Base-by-base conservation (phyloP, 2,329 filamentous ascomycete species). In the Colletotrichum karsti region DNA sequence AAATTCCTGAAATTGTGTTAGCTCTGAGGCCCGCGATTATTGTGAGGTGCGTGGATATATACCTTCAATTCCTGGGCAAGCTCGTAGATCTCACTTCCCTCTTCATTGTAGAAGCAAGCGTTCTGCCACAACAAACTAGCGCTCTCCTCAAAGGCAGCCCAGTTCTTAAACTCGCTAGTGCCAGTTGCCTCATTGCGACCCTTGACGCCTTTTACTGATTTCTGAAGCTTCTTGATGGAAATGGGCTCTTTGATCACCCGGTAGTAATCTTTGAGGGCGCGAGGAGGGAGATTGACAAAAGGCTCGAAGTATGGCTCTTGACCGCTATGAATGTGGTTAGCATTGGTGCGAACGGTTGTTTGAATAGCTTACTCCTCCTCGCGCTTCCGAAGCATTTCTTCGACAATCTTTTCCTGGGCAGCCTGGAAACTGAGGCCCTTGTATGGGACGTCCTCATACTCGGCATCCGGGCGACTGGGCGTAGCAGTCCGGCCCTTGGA, bases 31-130 rank as follows among this genome's bases (percentile, higher is more conserved):
- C 28, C 9, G 28, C 1, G 5, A 41, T 3, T 9, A 20, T 33
- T 22, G 28, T 28, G 24, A 8, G 12, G 8, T 15, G 9, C 10
- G 35, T 22, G 22, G 24, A 20, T 26, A 12, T 13, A 54, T 82
- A 93, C 93, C 88, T 97, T 91, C 7, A 98, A 87, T 67, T 96
- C 90, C 54, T 90, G 88, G 1, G 94, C 93, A 69, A 96, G 84
- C 22, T 88, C 84, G 71, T 91, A 93, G 57, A 97, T 95, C 15
- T 94, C 92, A 74, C 95, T 97, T 4, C 92, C 93, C 75, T 97
- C 94, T 78, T 97, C 93, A 72, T 98, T 98, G 83, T 95, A 98
- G 67, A 91, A 91, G 74, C 90, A 92, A 0, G 94, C 94, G 78
- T 98, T 98, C 54, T 87, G 87, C 95, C 95, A 98, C 46, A 98